Evolutionary conservation across 179 eudicot species (phyloP).

Genomic region (Drosera spatulata): DNA sequence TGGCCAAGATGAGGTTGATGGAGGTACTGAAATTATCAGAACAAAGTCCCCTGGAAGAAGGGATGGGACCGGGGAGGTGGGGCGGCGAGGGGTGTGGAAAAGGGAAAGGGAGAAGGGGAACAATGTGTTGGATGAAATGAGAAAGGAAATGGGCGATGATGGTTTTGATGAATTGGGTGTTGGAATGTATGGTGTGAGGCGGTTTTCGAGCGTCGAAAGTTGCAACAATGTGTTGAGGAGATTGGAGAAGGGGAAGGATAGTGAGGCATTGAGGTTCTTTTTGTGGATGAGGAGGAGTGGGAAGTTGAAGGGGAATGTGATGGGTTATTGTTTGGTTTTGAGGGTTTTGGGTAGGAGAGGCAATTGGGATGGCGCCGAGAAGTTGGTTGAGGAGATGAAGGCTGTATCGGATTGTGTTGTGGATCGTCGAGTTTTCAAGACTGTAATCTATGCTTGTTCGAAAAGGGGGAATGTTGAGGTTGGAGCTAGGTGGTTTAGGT

Average conservation of each 20-base stretch:
- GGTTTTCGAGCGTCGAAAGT: constrained; percentile 26
- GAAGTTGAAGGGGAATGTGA: constrained; percentile 51
- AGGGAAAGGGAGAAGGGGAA: background rate
- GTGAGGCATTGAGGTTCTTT: constrained; percentile 44
- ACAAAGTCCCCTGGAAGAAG: too few species aligned
- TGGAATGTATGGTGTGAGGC: constrained; percentile 18
- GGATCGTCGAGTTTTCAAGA: constrained; percentile 63
- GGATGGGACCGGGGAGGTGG: too few species aligned
- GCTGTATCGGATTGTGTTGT: constrained; percentile 48
- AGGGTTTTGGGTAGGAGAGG: constrained; percentile 71
- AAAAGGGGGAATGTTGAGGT: constrained; percentile 49
- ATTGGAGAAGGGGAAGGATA: constrained; percentile 43
- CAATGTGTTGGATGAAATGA: background rate
- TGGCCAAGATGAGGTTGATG: too few species aligned
- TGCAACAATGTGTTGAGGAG: constrained; percentile 58
- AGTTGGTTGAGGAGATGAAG: constrained; percentile 52
- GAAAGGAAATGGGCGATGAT: background rate
- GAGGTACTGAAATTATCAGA: too few species aligned
- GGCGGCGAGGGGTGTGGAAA: too few species aligned
- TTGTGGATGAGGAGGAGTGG: constrained; percentile 77
- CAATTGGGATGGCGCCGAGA: constrained; percentile 72
- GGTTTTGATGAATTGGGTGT: constrained; percentile 20
- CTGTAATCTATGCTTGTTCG: constrained; percentile 71
- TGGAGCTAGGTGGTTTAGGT: constrained; percentile 60
- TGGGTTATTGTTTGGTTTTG: constrained; percentile 57